These are phyloP conservation scores for Entonaema liquescens DNA, from an alignment of 495 filamentous ascomycete species.

Conservation along the genomic window DNA sequence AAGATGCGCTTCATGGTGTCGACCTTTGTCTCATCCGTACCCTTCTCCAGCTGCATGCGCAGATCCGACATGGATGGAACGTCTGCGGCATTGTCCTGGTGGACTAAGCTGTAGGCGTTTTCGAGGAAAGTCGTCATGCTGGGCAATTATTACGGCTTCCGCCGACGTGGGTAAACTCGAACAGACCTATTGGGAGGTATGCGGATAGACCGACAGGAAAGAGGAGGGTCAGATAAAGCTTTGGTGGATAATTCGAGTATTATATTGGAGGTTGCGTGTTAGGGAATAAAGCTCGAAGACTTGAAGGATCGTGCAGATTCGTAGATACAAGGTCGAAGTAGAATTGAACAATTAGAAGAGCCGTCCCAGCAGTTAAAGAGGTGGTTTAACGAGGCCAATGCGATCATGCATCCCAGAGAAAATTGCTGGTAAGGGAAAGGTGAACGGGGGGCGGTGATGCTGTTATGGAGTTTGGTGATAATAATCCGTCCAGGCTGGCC, in stretches of 20 bases:
- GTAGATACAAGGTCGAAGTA: conserved; percentile 12
- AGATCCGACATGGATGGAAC: conserved; percentile 89
- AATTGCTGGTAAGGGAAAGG: conserved; percentile 5
- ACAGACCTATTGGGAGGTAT: conserved; percentile 1
- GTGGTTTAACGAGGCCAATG: conserved; percentile 28
- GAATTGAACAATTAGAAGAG: conserved; percentile 23
- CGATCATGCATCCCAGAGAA: conserved; percentile 41
- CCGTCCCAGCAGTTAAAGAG: conserved; percentile 31
- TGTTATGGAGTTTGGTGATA: conserved; percentile 24
- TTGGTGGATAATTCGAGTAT: conserved; percentile 5
- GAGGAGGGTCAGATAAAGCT: conserved; percentile 1
- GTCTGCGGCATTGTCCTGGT: conserved; percentile 93
- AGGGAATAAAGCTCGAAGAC: neutral
- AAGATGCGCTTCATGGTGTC: conserved; percentile 99
- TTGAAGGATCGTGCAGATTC: conserved; percentile 15
- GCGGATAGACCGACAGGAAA: neutral
- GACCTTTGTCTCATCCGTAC: conserved; percentile 93
- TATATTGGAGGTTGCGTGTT: conserved; percentile 10
- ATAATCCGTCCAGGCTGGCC: conserved; percentile 35
- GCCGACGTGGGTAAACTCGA: conserved; percentile 36
- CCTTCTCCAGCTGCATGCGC: conserved; percentile 94
- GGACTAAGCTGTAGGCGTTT: conserved; percentile 91
- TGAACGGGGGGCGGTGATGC: conserved; percentile 14
- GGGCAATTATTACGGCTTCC: conserved; percentile 50
- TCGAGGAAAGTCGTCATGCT: conserved; percentile 96